Evolutionary conservation across 1,284 basidiomycete genomes (phyloP), one percentile per base, ranked within the genome.

Genomic region (Erythrobasidium hasegawianum): DNA sequence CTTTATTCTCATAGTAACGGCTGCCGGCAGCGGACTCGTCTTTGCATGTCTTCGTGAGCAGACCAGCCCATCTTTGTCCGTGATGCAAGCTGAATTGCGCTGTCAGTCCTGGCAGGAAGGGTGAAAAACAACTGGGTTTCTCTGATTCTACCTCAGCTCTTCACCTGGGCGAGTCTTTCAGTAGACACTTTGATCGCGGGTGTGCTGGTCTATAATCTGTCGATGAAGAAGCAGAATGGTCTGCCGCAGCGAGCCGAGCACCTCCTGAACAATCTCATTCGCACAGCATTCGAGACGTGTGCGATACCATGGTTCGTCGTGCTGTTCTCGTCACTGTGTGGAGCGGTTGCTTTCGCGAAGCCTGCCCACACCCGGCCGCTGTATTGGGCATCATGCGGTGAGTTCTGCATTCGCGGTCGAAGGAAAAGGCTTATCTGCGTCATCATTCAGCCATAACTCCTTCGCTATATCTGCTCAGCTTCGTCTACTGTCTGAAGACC

Each of bases 251-350:
- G 43, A 16, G 43, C 43, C n/a, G 43, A 47, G 16, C 43, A 47
- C 22, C 8, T 47, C 7, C 43, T 47, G 7, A 24, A 47, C 43
- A 24, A 47, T 16, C 40, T 67, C 11, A 67, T 67, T 22, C 27
- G 64, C 27, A 47, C 55, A 13, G 64, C 64, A 3, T 67, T 67
- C 26, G 64, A 67, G 26, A 67, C 57, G 11, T 67, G 64, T 43
- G 64, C 57, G 2, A 60, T 67, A 26, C 64, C 64, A 13, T 26
- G 45, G 27, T 52, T 60, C 24, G 47, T 67, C n/a, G 55, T 58
- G 11, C 52, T 67, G 14, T 52, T 59, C 4, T 57, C 55, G 3
- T 57, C 55, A 8, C 18, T 57, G 8, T 33, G 16, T 38, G 55
- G 55, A n/a, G 55, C 55, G 10, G 33, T 57, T 4, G 55, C 55